These are phyloP conservation scores for Xerocomus brunneocitrinus DNA, from an alignment of 768 basidiomycete species.

Conservation along the genomic window DNA sequence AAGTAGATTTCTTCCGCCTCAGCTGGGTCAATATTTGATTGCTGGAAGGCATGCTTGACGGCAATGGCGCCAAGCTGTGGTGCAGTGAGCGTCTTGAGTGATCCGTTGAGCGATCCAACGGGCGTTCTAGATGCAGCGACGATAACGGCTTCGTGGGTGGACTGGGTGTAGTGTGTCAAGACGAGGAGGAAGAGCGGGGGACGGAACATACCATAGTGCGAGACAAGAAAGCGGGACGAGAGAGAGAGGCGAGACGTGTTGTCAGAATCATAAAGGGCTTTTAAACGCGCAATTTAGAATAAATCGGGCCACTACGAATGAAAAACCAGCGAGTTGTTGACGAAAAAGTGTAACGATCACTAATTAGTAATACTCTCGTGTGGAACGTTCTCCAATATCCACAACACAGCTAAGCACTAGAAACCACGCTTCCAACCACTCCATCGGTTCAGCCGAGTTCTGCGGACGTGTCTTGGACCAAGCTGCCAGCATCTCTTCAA, in stretches of 20 bases:
- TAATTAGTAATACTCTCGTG: too few species aligned
- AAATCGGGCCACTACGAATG: constrained; percentile 10
- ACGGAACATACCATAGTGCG: constrained; percentile 49
- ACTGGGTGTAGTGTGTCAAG: constrained; percentile 18
- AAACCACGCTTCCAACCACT: constrained; percentile 75
- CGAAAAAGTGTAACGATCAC: not conserved
- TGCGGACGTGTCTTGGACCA: constrained; percentile 6
- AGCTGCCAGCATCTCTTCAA: constrained; percentile 65
- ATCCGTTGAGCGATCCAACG: constrained; percentile 87
- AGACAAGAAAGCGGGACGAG: constrained; percentile 35
- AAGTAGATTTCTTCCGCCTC: constrained; percentile 94
- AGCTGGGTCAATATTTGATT: constrained; percentile 74
- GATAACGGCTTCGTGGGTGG: constrained; percentile 82
- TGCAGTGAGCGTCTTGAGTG: constrained; percentile 83
- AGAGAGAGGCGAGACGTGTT: constrained; percentile 37
- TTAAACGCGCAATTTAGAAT: constrained; percentile 14
- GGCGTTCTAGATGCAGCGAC: constrained; percentile 92
- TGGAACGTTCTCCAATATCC: constrained; percentile 36
- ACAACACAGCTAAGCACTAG: constrained; percentile 66
- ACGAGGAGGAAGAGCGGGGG: not conserved
- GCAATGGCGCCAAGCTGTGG: constrained; percentile 86
- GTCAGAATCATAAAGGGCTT: constrained; percentile 37
- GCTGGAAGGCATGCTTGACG: constrained; percentile 84
- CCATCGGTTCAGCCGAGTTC: constrained; percentile 14
- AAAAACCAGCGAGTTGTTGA: not conserved